These are phyloP conservation scores for Rhodotorula kratochvilovae DNA, from an alignment of 768 basidiomycete species.

Conservation along the genomic window DNA sequence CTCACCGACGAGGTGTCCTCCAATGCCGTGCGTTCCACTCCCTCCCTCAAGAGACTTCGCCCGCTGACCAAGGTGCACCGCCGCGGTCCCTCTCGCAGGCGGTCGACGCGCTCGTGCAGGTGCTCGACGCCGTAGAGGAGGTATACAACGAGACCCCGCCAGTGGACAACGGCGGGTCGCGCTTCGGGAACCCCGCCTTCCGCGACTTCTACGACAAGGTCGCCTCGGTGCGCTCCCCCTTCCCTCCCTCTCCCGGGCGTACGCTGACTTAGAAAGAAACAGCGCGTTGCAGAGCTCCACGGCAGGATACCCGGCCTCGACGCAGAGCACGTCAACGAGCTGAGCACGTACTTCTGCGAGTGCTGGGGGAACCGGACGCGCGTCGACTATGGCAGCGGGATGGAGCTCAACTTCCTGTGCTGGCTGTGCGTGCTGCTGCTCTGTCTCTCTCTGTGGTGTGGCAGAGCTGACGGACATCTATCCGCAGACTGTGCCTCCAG, in stretches of 20 bases:
- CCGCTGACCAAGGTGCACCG: not conserved
- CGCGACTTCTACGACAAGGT: conserved; percentile 82
- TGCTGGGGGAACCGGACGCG: conserved; percentile 85
- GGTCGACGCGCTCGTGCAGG: conserved; percentile 58
- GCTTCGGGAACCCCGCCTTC: conserved; percentile 98
- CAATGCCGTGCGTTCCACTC: too few species aligned
- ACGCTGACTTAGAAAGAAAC: not conserved
- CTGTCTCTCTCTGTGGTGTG: too few species aligned
- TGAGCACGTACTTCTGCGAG: conserved; percentile 75
- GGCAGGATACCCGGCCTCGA: conserved; percentile 58
- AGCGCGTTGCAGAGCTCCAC: conserved; percentile 62
- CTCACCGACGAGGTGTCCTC: conserved; percentile 58
- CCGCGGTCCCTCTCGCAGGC: conserved; percentile 52
- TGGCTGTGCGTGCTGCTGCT: conserved; percentile 86
- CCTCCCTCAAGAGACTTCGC: too few species aligned
- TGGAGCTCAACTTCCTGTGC: conserved; percentile 96
- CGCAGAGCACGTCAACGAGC: conserved; percentile 59
- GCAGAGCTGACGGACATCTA: too few species aligned
- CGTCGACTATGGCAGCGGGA: conserved; percentile 99
- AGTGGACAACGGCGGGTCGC: conserved; percentile 73
- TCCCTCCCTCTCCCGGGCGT: not conserved
- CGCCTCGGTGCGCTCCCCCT: conserved; percentile 53
- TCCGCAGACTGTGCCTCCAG: conserved; percentile 68
- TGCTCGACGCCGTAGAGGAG: conserved; percentile 65
- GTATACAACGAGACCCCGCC: conserved; percentile 71